Evolutionary conservation across 2,329 filamentous ascomycete species (phyloP).

Genomic region (Aspergillus ruber): DNA sequence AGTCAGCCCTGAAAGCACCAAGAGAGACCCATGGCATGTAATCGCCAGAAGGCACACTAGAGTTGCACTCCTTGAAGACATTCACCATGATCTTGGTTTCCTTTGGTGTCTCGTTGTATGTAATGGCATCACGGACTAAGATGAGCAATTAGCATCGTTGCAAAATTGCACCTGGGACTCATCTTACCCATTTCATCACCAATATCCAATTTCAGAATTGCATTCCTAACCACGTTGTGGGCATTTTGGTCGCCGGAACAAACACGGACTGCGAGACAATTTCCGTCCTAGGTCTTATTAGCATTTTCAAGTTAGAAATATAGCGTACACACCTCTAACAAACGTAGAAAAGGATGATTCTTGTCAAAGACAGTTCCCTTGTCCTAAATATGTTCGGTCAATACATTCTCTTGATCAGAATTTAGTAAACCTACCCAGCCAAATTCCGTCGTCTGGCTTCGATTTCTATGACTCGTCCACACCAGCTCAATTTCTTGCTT

Average conservation of each 20-base stretch:
- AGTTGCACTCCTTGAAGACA: neutral
- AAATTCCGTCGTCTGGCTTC: constrained; percentile 1
- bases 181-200: neutral
- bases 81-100: neutral
- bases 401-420: too few relatives aligned
- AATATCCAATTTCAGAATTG: neutral
- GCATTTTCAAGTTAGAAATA: too few relatives aligned
- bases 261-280: neutral
- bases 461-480: constrained; percentile 5
- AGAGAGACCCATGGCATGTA: neutral
- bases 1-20: neutral
- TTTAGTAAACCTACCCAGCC: neutral
- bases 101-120: neutral
- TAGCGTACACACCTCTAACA: neutral
- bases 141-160: neutral
- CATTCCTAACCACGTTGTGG: neutral
- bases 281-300: neutral
- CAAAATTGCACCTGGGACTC: neutral
- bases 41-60: too few relatives aligned
- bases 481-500: constrained; percentile 3
- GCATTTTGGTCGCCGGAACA: neutral
- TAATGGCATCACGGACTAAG: neutral
- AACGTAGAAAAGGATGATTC: neutral
- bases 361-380: neutral
- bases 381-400: neutral